Evolutionary conservation across 1,284 basidiomycete genomes (phyloP).

Genomic region (Marasmius tenuissimus): DNA sequence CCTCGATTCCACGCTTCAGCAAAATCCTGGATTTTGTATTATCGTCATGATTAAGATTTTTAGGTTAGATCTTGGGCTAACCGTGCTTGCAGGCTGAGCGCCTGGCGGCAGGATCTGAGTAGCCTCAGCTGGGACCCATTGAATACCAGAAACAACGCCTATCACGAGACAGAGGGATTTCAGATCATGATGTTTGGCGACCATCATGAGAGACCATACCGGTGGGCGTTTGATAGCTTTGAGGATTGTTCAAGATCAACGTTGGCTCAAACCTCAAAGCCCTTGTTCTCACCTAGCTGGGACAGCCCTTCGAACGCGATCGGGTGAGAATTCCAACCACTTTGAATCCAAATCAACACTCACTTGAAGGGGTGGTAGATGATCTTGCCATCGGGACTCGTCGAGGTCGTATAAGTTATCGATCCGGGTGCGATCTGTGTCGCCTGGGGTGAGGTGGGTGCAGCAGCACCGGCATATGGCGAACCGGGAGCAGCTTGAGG

Average conservation of each 20-base stretch:
- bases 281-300: conserved; percentile 54
- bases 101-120: conserved; percentile 57
- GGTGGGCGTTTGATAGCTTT: conserved; percentile 67
- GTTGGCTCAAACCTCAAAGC: conserved; percentile 8
- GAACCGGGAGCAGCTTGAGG: neutral
- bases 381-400: conserved; percentile 55
- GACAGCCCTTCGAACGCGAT: conserved; percentile 51
- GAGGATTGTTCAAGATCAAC: conserved; percentile 24
- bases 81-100: conserved; percentile 57
- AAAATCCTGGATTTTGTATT: conserved; percentile 48
- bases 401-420: conserved; percentile 67
- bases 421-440: conserved; percentile 49
- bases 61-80: conserved; percentile 25
- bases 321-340: conserved; percentile 8
- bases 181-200: neutral
- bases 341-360: conserved; percentile 19
- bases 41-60: conserved; percentile 10
- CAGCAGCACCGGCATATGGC: conserved; percentile 6
- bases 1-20: conserved; percentile 54
- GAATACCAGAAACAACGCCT: conserved; percentile 15
- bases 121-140: conserved; percentile 39
- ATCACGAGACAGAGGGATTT: neutral
- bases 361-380: conserved; percentile 73
- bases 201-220: conserved; percentile 29
- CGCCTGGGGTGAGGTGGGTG: conserved; percentile 5